A percentile compares a stretch with the other conserved stretches of the same genome.
Conservation (phyloP, 2,329 filamentous ascomycete genomes). For the Claviceps lovelessii region DNA sequence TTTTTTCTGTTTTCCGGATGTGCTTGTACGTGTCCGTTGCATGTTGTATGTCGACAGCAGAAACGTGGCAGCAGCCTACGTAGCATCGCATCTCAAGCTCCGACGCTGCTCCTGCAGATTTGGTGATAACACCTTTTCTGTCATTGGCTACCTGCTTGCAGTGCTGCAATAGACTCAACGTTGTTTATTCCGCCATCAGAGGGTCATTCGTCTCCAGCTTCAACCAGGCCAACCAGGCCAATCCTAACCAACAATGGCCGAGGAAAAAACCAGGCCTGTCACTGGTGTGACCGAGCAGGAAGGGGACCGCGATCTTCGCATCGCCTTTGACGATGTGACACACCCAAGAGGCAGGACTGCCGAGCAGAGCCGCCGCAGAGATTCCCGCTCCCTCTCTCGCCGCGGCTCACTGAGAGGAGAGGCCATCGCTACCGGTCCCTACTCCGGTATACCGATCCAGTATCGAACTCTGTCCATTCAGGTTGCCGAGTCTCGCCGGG, state of each 20-base stretch:
- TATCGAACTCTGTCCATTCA: conserved; percentile 28
- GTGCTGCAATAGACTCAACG: not conserved
- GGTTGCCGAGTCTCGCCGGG: conserved; percentile 22
- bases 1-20: not conserved
- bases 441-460: conserved; percentile 24
- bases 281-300: conserved; percentile 11
- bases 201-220: not conserved
- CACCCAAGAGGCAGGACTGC: conserved; percentile 10
- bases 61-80: conserved; percentile 3
- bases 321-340: conserved; percentile 12
- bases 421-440: conserved; percentile 18
- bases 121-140: not conserved
- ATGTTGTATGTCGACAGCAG: not conserved
- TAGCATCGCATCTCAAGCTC: conserved; percentile 3
- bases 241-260: conserved; percentile 7
- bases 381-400: conserved; percentile 11
- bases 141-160: not conserved
- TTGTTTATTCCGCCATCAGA: not conserved
- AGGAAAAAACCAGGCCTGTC: conserved; percentile 3
- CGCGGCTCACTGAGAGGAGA: conserved; percentile 11
- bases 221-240: not conserved
- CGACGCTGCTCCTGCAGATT: not conserved
- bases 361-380: conserved; percentile 2
- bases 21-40: not conserved
- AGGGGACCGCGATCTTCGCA: conserved; percentile 11